Conservation (phyloP, 352 stramenopile genomes). For the Elongisporangium senticosum region DNA sequence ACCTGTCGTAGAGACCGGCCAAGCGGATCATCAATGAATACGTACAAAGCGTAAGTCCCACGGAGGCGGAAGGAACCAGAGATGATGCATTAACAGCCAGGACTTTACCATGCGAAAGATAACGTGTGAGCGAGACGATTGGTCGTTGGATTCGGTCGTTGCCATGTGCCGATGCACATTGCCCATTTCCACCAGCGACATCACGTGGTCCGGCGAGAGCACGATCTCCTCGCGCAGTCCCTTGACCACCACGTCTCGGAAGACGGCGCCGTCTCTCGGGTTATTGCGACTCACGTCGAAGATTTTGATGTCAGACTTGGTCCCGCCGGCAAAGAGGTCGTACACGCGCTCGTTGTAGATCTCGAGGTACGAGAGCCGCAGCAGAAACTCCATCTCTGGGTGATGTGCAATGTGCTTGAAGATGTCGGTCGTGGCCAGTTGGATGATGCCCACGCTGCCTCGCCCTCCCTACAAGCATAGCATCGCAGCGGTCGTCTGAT, state of each 20-base stretch:
- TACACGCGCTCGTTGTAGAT: slow-evolving; percentile 98
- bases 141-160: slow-evolving; percentile 68
- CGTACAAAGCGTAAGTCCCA: slow-evolving; percentile 7
- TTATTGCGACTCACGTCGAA: slow-evolving; percentile 56
- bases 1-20: slow-evolving; percentile 34
- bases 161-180: slow-evolving; percentile 74
- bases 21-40: slow-evolving; percentile 33
- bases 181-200: slow-evolving; percentile 82
- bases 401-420: slow-evolving; percentile 75
- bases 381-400: slow-evolving; percentile 52
- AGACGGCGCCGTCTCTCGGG: slow-evolving; percentile 22
- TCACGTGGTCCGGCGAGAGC: slow-evolving; percentile 67
- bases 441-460: slow-evolving; percentile 75
- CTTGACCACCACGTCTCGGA: slow-evolving; percentile 84
- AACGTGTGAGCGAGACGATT: slow-evolving; percentile 73
- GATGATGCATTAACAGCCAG: neutral
- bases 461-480: slow-evolving; percentile 17
- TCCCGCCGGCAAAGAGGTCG: slow-evolving; percentile 87
- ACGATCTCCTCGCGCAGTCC: slow-evolving; percentile 81
- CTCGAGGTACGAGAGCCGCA: slow-evolving; percentile 94
- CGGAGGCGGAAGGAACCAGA: slow-evolving; percentile 12
- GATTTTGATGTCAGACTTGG: slow-evolving; percentile 69
- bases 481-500: slow-evolving; percentile 2
- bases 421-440: slow-evolving; percentile 81
- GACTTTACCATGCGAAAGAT: slow-evolving; percentile 63